Evolutionary conservation across 306 rosid species (phyloP), one percentile per base, ranked within the genome.

Genomic region (Datisca glomerata): DNA sequence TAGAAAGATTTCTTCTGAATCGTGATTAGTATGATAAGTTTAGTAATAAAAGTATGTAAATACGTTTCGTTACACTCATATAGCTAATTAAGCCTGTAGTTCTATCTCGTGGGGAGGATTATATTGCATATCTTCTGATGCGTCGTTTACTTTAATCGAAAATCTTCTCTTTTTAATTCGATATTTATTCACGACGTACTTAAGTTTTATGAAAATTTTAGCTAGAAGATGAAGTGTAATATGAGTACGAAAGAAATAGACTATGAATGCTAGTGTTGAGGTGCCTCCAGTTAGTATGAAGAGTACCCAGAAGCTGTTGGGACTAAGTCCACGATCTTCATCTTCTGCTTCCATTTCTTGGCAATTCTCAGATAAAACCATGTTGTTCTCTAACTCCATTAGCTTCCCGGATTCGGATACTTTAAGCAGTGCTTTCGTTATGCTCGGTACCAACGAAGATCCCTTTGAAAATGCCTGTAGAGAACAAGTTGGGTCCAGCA

Each of bases 401-500:
- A 61, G 43, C 41, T 43, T 40, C 8, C 74, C 75, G 1, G 11
- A 32, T 52, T 76, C 74, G 1, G 49, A 39, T 21, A 68, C 43
- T 10, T 44, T 31, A 0, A 76, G 47, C 25, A 69, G 48, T 32
- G 75, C 75, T 55, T 50, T 24, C 17, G 45, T 59, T 22, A 72
- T 48, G 19, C 21, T 11, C 0, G 49, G 56, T 24, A 77, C 51
- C 44, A 66, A 4, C 18, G 53, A 57, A 28, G 73, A 66, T 2
- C 63, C 70, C 37, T 2, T 66, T 13, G 72, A 53, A 45, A 69
- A 73, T 14, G 57, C 78, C 78, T 69, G 59, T 39, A 45, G 12
- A 18, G 15, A 18, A 52, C 7, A 36, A 21, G 8, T 47, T 15
- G 4, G 8, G 4, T 1, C 8, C 8, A 19, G 21, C 41, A 49